These are phyloP conservation scores for Fragilariopsis cylindrus DNA, from an alignment of 108 stramenopile species.

Conservation along the genomic window DNA sequence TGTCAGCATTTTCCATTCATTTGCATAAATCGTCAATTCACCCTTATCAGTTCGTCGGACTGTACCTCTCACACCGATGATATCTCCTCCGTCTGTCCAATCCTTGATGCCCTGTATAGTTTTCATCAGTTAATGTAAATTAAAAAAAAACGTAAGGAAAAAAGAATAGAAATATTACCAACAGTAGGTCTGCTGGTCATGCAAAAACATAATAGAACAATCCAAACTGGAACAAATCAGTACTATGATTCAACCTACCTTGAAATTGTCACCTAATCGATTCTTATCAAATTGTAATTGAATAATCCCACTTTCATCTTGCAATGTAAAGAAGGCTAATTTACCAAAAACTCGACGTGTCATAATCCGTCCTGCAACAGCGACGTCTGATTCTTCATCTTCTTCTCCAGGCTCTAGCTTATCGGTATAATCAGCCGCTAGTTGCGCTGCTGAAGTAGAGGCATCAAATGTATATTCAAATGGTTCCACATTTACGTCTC, in stretches of 20 bases:
- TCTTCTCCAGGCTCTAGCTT: conserved; percentile 76
- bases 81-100: conserved; percentile 95
- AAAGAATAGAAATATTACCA: no score
- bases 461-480: conserved; percentile 79
- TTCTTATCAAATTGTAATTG: conserved; percentile 96
- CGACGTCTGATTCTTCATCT: conserved; percentile 75
- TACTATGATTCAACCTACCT: conserved; percentile 44
- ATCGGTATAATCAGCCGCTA: conserved; percentile 61
- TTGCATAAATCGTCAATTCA: conserved; percentile 93
- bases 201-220: no score
- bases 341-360: conserved; percentile 95
- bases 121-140: no score
- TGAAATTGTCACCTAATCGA: conserved; percentile 73
- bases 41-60: conserved; percentile 96
- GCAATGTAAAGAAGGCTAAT: conserved; percentile 93
- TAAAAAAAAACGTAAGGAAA: no score
- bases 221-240: no score
- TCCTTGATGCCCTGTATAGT: conserved; percentile 74
- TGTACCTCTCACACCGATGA: conserved; percentile 91
- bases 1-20: conserved; percentile 95
- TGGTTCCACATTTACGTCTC: conserved; percentile 76
- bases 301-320: conserved; percentile 88
- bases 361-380: conserved; percentile 94
- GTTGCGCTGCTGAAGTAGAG: conserved; percentile 60
- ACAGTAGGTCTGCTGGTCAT: no score